phyloP scores from a whole-genome alignment of 257 asterid species.

The Solanum bukasovii region DNA sequence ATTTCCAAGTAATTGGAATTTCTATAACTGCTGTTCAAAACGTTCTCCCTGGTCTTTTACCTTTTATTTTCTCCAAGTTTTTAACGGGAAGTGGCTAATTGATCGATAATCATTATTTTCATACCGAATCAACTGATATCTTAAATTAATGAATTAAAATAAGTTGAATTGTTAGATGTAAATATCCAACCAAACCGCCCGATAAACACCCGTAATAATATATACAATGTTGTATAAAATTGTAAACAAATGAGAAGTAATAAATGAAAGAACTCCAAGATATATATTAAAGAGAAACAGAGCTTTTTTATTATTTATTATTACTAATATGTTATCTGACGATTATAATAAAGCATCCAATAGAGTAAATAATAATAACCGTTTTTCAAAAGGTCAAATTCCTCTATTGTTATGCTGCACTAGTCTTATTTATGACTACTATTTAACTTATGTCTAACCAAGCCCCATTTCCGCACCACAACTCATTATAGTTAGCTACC shows the following conservation, averaged over 20 bases:
- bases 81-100: no score
- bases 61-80: no score
- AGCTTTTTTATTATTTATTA: not conserved
- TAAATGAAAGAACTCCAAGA: not conserved
- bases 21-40: no score
- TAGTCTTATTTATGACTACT: not conserved
- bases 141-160: no score
- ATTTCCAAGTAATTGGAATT: no score
- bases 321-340: no score
- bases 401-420: not conserved
- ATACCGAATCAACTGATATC: no score
- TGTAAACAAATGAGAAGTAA: not conserved
- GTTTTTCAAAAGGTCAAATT: no score
- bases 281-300: not conserved
- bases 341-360: not conserved
- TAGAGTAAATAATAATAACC: not conserved
- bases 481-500: not conserved
- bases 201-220: no score
- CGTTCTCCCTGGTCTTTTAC: no score
- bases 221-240: not conserved
- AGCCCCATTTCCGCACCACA: not conserved
- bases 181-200: not conserved
- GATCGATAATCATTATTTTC: no score
- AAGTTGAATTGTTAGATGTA: rapidly evolving
- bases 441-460: not conserved